Base-by-base conservation (phyloP, 2,329 filamentous ascomycete species). In the Capronia americana region DNA sequence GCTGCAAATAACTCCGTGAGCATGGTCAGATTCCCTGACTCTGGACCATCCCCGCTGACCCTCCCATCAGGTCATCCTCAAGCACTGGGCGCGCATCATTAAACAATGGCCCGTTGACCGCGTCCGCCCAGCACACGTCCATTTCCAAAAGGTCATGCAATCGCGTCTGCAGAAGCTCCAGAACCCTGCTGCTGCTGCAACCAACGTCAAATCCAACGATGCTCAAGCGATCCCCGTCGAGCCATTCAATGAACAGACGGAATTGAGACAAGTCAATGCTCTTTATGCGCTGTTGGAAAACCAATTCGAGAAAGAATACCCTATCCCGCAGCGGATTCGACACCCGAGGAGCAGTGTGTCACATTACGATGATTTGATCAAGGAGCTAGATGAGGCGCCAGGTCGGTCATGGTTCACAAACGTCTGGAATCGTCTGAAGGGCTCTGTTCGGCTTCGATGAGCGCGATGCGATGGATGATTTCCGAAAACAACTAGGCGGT, bases 231-330 rank as follows among this genome's bases (percentile, higher is more conserved):
- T 65, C 53, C 64, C 70, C 17, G 70, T 53, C 64, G 70, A 63
- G 54, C 67, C 70, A 17, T 70, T 57, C 51, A 69, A 63, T 71
- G 78, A 73, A 24, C 72, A 69, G 44, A 70, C 72, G 28, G 83
- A 85, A 67, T 72, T 79, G 34, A 75, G 75, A 34, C 80, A 86
- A 71, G 76, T 87, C 61, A 88, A 88, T 71, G 86, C 85, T 4
- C 81, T 89, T 1, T 87, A 85, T 68, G 82, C 84, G 2, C 77
- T 89, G n/a, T 77, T 89, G 2, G 85, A 88, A 70, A 82, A 89
- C 73, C 78, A 84, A 57, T 88, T 87, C 71, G 78, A 76, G 55
- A 84, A 82, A 44, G 73, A 80, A 72, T 86, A 83, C 67, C 83
- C 84, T 2, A 69, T 85, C 1, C 76, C 83, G 1, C 73, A 78